A percentile compares a stretch with the other conserved stretches of the same genome.
Conservation (phyloP, 1,284 basidiomycete species). For the Jaminaea rosea region DNA sequence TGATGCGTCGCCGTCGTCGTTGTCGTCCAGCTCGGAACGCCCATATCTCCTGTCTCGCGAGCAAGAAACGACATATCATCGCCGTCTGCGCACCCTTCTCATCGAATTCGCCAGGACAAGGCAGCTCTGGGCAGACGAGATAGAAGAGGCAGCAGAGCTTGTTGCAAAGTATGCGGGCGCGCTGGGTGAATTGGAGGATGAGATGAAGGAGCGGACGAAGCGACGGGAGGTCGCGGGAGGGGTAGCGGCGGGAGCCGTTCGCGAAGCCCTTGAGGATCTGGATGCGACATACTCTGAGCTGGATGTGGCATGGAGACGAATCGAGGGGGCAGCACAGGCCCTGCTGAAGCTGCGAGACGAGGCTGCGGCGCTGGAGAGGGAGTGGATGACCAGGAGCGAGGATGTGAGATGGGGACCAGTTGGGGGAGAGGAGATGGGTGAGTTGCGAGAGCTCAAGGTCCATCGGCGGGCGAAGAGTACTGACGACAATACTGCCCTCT, state of each 20-base stretch:
- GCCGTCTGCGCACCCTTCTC: conserved; percentile 23
- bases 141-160: neutral
- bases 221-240: neutral
- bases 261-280: neutral
- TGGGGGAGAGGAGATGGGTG: neutral
- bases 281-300: neutral
- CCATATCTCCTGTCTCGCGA: conserved; percentile 25
- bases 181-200: neutral
- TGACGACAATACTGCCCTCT: neutral
- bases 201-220: neutral
- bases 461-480: neutral
- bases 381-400: neutral
- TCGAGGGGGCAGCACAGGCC: neutral
- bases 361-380: neutral
- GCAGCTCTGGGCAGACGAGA: neutral
- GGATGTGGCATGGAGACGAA: neutral
- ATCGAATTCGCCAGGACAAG: conserved; percentile 12
- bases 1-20: no score
- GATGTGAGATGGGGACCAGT: neutral
- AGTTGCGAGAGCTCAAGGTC: neutral
- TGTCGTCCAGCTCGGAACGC: no score
- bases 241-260: neutral
- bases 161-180: neutral
- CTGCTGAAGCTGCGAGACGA: neutral
- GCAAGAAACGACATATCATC: conserved; percentile 32